Evolutionary conservation across 2,329 filamentous ascomycete genomes (phyloP).

Genomic region (Ascochyta fabae): DNA sequence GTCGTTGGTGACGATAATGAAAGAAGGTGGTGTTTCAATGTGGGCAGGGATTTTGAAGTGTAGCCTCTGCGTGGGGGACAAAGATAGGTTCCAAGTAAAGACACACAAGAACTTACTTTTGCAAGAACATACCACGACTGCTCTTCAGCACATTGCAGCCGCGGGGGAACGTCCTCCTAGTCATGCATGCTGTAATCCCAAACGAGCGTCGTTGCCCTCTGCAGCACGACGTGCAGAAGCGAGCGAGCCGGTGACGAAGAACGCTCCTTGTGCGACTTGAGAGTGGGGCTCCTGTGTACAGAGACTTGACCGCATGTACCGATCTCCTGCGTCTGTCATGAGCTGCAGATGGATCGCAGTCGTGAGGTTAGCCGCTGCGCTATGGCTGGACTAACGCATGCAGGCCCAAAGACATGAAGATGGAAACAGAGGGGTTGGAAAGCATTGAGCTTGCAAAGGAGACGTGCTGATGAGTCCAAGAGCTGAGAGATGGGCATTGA

Average conservation of each 20-base stretch:
- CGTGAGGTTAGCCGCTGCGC: constrained; percentile 22
- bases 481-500: constrained; percentile 1
- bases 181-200: constrained; percentile 12
- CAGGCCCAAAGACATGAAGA: constrained; percentile 28
- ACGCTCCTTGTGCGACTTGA: constrained; percentile 24
- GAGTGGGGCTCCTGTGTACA: constrained; percentile 25
- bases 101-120: too few relatives aligned
- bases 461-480: not conserved
- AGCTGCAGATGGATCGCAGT: constrained; percentile 29
- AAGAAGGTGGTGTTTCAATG: not conserved
- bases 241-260: constrained; percentile 22
- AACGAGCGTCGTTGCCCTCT: constrained; percentile 12
- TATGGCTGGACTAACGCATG: constrained; percentile 35
- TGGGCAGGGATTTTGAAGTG: not conserved
- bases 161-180: not conserved
- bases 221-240: constrained; percentile 27
- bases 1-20: not conserved
- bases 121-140: too few relatives aligned
- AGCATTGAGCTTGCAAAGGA: not conserved
- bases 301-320: constrained; percentile 27
- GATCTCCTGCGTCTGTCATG: constrained; percentile 20
- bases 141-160: not conserved
- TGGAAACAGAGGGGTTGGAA: constrained; percentile 10
- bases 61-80: too few relatives aligned
- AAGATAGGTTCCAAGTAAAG: too few relatives aligned